Conservation (phyloP, 768 basidiomycete genomes). For the Suillus ampliporus region DNA sequence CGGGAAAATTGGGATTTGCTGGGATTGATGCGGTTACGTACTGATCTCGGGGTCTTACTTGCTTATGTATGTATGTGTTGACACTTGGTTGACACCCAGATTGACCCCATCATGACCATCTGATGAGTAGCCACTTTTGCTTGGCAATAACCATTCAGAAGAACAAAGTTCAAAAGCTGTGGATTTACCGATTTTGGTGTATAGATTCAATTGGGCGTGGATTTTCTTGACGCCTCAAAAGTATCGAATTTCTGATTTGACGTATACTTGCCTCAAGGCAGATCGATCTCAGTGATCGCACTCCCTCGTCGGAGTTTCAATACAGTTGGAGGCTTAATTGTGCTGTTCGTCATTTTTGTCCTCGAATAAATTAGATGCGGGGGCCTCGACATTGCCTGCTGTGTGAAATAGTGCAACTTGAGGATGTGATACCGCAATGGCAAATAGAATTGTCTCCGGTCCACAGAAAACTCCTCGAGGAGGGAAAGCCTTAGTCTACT, state of each 20-base stretch:
- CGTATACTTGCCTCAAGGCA: no score
- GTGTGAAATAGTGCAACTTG: background rate
- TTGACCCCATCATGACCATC: background rate
- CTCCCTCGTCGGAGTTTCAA: background rate
- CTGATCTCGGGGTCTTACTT: slow-evolving; percentile 5
- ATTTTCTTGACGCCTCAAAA: slow-evolving; percentile 1
- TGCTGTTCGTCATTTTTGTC: no score
- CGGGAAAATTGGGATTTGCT: slow-evolving; percentile 31
- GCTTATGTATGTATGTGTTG: slow-evolving; percentile 13
- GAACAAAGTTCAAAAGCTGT: slow-evolving; percentile 3
- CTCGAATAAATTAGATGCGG: no score
- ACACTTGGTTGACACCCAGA: background rate
- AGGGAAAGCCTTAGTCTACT: no score
- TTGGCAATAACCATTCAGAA: slow-evolving; percentile 5
- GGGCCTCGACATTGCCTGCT: background rate
- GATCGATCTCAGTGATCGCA: background rate
- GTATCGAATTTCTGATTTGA: background rate
- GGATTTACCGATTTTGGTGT: slow-evolving; percentile 2
- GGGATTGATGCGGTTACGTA: slow-evolving; percentile 26
- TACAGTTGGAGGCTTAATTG: background rate
- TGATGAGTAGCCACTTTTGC: background rate
- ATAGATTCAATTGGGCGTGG: slow-evolving; percentile 8
- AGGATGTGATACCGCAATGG: background rate
- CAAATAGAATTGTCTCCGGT: background rate
- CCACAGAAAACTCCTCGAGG: no score